Evolutionary conservation across 139 green algal species (phyloP), one percentile per base, ranked within the genome.

Genomic region (Chlamydomonas sphaeroides): DNA sequence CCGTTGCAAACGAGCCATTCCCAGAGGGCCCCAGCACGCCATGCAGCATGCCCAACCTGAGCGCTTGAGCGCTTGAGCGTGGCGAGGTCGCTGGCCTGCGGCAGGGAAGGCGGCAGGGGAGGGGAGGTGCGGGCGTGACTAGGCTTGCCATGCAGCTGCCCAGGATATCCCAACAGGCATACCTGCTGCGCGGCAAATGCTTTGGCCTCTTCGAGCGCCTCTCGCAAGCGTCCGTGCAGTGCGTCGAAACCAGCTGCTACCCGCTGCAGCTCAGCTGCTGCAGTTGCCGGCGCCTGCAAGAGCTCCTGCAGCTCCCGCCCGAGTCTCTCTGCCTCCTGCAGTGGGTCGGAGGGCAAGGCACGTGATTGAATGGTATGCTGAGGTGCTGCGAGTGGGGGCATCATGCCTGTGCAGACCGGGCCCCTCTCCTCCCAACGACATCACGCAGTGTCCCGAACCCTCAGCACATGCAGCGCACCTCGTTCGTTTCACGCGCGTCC

Each of bases 71-170:
- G 93, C 68, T 96, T 96, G 8, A 87, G 56, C 1, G 91, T 84
- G 48, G 92, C 92, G 6, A 88, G 81, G 78, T 97, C 94, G 23
- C 72, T 84, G 21, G 76, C 62, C 73, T 93, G 90, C 77, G n/a
- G n/a, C n/a, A n/a, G n/a, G n/a, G n/a, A n/a, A n/a, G n/a, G n/a
- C n/a, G n/a, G n/a, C n/a, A n/a, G n/a, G n/a, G n/a, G n/a, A n/a
- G n/a, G n/a, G n/a, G n/a, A n/a, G n/a, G n/a, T n/a, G n/a, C n/a
- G n/a, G n/a, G n/a, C n/a, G n/a, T n/a, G n/a, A n/a, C n/a, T n/a
- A n/a, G n/a, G n/a, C n/a, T n/a, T n/a, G n/a, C n/a, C n/a, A n/a
- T n/a, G n/a, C n/a, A n/a, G n/a, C n/a, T n/a, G n/a, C n/a, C n/a
- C n/a, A n/a, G n/a, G n/a, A n/a, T n/a, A n/a, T n/a, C n/a, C n/a